phyloP scores from a whole-genome alignment of 164 flowering plant species.

The Kalanchoe fedtschenkoi region DNA sequence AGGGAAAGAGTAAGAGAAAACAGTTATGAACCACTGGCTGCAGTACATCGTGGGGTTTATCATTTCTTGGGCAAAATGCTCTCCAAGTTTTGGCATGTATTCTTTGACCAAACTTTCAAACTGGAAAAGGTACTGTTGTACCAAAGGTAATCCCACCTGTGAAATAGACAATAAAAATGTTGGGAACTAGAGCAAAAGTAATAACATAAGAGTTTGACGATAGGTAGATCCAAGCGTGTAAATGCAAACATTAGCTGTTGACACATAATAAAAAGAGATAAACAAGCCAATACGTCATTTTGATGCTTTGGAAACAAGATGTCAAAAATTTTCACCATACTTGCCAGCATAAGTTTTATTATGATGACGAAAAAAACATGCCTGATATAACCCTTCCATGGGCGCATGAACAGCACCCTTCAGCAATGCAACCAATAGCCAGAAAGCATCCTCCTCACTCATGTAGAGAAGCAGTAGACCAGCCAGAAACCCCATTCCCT shows the following conservation, averaged over 20 bases:
- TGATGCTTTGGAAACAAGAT: too few relatives aligned
- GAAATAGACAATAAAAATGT: neutral
- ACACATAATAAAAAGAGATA: too few relatives aligned
- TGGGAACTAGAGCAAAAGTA: neutral
- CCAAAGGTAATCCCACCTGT: constrained; percentile 72
- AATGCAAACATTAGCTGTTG: neutral
- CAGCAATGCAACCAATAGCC: constrained; percentile 87
- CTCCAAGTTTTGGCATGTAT: constrained; percentile 81
- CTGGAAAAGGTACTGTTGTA: constrained; percentile 88
- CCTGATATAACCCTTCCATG: constrained; percentile 97
- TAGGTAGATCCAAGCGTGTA: neutral
- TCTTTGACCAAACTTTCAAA: constrained; percentile 77
- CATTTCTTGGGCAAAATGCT: constrained; percentile 76
- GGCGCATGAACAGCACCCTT: constrained; percentile 99
- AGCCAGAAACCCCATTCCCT: constrained; percentile 99
- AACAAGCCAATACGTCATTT: too few relatives aligned
- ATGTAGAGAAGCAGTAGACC: constrained; percentile 95
- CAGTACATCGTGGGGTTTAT: constrained; percentile 99
- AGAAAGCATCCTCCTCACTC: constrained; percentile 99
- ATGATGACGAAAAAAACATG: constrained; percentile 13
- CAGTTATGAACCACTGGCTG: constrained; percentile 99
- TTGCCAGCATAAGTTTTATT: neutral
- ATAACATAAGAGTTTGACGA: neutral
- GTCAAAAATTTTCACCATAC: neutral
- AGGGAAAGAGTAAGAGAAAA: constrained; percentile 97